Evolutionary conservation across 139 green algal species (phyloP).

Genomic region (Microglena sp.): DNA sequence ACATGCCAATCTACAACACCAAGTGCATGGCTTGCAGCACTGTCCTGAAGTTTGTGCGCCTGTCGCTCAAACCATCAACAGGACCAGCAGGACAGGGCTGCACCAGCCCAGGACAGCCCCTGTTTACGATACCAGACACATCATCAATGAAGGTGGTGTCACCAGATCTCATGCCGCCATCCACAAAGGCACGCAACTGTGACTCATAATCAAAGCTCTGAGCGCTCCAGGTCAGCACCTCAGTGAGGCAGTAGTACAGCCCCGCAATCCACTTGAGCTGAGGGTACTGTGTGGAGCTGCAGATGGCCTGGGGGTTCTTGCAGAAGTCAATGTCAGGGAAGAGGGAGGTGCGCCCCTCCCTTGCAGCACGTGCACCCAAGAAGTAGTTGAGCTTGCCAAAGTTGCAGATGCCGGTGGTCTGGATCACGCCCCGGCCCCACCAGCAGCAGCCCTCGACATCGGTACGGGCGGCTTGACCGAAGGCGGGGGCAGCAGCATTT

Average conservation of each 20-base stretch:
- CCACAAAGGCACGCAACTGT: background rate
- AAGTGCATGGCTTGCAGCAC: background rate
- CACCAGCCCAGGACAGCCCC: background rate
- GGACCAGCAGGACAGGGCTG: background rate
- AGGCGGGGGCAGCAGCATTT: background rate
- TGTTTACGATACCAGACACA: conserved; percentile 6
- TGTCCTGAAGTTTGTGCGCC: background rate
- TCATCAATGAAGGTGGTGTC: conserved; percentile 7
- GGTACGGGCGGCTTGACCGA: background rate
- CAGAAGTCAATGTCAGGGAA: background rate
- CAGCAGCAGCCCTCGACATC: background rate
- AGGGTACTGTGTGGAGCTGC: background rate
- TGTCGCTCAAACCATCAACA: background rate
- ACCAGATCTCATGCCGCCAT: background rate
- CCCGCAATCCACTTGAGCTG: conserved; percentile 6
- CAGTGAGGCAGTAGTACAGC: background rate
- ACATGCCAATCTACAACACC: too few relatives aligned
- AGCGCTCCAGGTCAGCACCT: background rate
- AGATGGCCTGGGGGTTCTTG: background rate
- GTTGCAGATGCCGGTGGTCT: background rate
- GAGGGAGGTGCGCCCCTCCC: background rate
- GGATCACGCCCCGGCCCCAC: background rate
- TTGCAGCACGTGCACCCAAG: background rate
- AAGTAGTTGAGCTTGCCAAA: conserved; percentile 1
- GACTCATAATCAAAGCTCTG: background rate